These are phyloP conservation scores for Salix udensis DNA, from an alignment of 345 rosid species.

Conservation along the genomic window DNA sequence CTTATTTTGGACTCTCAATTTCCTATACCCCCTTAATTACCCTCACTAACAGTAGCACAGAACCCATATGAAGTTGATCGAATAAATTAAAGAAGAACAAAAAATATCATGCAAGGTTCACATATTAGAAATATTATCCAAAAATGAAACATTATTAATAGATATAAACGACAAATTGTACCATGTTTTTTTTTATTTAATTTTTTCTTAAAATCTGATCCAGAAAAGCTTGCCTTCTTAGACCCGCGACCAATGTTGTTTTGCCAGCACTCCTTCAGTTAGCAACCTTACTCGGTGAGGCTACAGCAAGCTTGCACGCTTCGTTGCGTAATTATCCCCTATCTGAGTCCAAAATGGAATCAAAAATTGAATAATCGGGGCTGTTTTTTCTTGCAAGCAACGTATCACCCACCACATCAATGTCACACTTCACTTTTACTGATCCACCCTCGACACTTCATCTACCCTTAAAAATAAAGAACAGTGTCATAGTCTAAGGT, in stretches of 20 bases:
- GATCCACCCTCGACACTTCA: neutral
- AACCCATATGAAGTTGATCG: neutral
- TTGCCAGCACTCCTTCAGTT: neutral
- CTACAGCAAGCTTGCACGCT: slow-evolving; percentile 41
- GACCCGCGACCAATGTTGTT: neutral
- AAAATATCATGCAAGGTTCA: too few species aligned
- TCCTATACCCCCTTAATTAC: too few species aligned
- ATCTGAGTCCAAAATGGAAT: slow-evolving; percentile 20
- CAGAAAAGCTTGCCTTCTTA: neutral
- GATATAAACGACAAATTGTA: neutral
- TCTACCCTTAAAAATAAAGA: neutral
- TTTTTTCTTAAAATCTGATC: neutral
- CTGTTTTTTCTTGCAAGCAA: slow-evolving; percentile 36
- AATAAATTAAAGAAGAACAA: too few species aligned
- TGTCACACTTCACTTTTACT: neutral
- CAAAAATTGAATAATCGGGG: neutral
- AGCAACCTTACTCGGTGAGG: neutral
- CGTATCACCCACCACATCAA: slow-evolving; percentile 28
- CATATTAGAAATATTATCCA: too few species aligned
- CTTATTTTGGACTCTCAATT: too few species aligned
- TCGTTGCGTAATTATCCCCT: slow-evolving; percentile 28
- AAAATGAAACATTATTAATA: neutral
- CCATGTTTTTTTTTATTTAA: neutral
- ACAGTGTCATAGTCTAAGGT: neutral
- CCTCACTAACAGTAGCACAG: neutral